phyloP scores from a whole-genome alignment of 148 eudicot species.

The Arbutus unedo region DNA sequence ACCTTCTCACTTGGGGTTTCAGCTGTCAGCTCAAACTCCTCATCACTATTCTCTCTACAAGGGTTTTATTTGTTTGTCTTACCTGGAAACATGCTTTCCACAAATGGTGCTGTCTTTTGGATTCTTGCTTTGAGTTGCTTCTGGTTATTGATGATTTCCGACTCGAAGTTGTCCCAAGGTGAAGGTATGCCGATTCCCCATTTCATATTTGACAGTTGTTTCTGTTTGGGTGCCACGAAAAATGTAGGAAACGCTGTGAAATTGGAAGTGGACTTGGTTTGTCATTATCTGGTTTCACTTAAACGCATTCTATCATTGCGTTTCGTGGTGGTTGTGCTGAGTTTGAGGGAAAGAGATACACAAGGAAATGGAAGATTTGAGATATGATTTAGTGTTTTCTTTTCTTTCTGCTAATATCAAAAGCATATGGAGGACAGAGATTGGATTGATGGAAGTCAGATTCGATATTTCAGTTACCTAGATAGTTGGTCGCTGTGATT shows the following conservation, averaged over 20 bases:
- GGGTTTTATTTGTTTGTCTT: background rate
- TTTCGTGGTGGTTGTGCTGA: background rate
- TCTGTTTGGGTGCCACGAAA: conserved; percentile 12
- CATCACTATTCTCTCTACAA: background rate
- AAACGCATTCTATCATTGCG: background rate
- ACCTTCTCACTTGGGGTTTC: too few relatives aligned
- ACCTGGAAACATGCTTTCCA: background rate
- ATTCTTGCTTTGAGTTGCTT: conserved; percentile 19
- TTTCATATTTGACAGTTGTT: background rate
- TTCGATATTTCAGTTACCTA: background rate
- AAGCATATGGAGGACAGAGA: background rate
- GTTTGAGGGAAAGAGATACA: background rate
- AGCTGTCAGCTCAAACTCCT: background rate
- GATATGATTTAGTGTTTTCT: background rate
- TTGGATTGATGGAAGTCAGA: background rate
- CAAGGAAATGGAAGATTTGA: background rate
- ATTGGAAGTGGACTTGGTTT: background rate
- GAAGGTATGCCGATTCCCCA: conserved; percentile 28
- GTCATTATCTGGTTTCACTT: background rate
- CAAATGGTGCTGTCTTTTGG: background rate
- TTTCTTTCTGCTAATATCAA: background rate
- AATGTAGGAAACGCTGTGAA: background rate
- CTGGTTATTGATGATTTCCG: conserved; percentile 8
- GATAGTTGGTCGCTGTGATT: conserved; percentile 10
- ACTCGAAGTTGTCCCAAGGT: conserved; percentile 29